phyloP scores from a whole-genome alignment of 2,329 filamentous ascomycete species.

The Tolypocladium pustulatum region DNA sequence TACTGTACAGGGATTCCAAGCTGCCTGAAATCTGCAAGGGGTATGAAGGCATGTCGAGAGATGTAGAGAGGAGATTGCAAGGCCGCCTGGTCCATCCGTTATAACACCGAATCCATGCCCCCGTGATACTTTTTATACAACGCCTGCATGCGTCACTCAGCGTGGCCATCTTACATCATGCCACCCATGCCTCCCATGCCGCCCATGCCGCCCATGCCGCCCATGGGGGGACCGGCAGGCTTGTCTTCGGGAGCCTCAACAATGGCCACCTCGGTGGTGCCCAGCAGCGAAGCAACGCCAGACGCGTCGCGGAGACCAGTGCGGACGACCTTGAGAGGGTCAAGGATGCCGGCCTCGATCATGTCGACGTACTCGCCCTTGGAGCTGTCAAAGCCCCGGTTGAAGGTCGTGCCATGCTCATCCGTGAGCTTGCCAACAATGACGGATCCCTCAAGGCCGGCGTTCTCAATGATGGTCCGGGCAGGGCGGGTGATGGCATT shows the following conservation, averaged over 20 bases:
- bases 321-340: conserved; percentile 98
- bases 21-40: conserved; percentile 16
- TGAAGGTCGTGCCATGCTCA: conserved; percentile 85
- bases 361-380: conserved; percentile 99
- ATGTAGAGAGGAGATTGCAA: conserved; percentile 24
- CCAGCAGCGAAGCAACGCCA: conserved; percentile 91
- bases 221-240: conserved; percentile 49
- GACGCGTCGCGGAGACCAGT: conserved; percentile 91
- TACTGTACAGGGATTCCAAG: conserved; percentile 23
- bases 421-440: conserved; percentile 97
- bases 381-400: conserved; percentile 93
- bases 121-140: conserved; percentile 17
- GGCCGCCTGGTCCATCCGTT: conserved; percentile 18
- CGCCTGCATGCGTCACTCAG: conserved; percentile 7
- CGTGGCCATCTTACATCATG: conserved; percentile 43
- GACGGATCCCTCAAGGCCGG: conserved; percentile 88
- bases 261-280: conserved; percentile 96
- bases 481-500: conserved; percentile 94
- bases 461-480: conserved; percentile 94
- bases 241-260: conserved; percentile 95
- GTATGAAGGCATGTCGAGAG: conserved; percentile 16
- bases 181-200: conserved; percentile 51
- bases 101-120: conserved; percentile 42
- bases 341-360: conserved; percentile 93
- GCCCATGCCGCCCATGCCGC: conserved; percentile 60